Evolutionary conservation across 139 green algal species (phyloP).

Genomic region (Ettlia oleoabundans): DNA sequence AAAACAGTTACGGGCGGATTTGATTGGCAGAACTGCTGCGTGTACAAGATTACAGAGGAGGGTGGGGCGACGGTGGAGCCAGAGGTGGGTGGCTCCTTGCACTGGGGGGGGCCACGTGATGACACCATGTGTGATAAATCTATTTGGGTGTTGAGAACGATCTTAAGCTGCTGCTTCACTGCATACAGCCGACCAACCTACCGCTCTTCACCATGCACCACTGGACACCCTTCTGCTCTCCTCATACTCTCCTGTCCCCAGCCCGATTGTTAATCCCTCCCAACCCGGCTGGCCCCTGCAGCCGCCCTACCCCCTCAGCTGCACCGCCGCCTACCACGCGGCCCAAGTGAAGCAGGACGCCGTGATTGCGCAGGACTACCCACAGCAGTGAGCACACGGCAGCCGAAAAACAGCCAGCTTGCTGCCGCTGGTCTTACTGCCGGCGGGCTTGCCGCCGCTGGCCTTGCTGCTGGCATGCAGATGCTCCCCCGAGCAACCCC

Average conservation of each 20-base stretch:
- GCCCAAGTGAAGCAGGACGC: slow-evolving; percentile 33
- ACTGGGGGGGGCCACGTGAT: no score
- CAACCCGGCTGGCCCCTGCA: no score
- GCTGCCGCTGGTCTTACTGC: background rate
- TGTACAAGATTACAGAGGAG: slow-evolving; percentile 28
- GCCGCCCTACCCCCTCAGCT: slow-evolving; percentile 45
- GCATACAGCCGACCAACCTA: no score
- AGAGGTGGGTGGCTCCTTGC: background rate
- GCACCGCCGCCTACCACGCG: slow-evolving; percentile 58
- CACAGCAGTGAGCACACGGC: slow-evolving; percentile 23
- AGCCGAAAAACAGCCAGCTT: no score
- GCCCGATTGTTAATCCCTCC: no score
- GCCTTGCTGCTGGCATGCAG: background rate
- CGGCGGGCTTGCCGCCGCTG: background rate
- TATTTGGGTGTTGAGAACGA: no score
- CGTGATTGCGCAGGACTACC: slow-evolving; percentile 50
- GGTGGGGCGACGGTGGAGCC: slow-evolving; percentile 15
- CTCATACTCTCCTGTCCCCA: no score
- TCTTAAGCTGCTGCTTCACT: no score
- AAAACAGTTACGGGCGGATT: slow-evolving; percentile 10
- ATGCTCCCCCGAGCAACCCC: no score
- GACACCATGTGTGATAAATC: no score
- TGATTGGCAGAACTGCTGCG: slow-evolving; percentile 42
- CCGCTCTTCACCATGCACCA: no score
- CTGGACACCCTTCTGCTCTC: background rate